Evolutionary conservation across 495 filamentous ascomycete species (phyloP).

Genomic region (Aspergillus ellipticus): DNA sequence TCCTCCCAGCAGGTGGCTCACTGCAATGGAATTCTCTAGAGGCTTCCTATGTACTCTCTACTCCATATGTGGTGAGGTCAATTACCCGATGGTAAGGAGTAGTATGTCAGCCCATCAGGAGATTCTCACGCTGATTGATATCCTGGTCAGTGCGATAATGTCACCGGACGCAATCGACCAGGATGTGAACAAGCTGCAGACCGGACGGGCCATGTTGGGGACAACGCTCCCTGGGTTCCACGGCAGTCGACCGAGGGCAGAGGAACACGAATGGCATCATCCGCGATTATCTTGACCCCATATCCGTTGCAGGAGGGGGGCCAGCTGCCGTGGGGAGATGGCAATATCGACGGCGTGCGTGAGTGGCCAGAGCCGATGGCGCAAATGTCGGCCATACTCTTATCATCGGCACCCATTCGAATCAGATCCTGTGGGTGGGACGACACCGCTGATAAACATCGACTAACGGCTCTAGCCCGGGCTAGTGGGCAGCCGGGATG

Average conservation of each 20-base stretch:
- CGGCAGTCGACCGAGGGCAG: too few relatives aligned
- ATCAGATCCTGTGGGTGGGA: background rate
- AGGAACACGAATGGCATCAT: slow-evolving; percentile 1
- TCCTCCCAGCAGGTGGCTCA: too few relatives aligned
- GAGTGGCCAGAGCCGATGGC: background rate
- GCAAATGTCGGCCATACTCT: background rate
- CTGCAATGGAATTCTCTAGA: too few relatives aligned
- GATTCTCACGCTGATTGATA: background rate
- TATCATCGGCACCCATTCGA: background rate
- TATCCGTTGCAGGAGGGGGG: background rate
- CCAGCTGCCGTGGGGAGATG: too few relatives aligned
- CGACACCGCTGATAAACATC: background rate
- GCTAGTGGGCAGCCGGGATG: background rate
- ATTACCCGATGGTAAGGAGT: too few relatives aligned
- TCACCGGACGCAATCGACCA: background rate
- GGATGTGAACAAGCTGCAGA: background rate
- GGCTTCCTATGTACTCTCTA: too few relatives aligned
- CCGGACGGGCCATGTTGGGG: too few relatives aligned
- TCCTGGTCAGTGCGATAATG: background rate
- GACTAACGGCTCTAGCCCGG: background rate
- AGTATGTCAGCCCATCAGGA: background rate
- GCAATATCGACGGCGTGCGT: background rate
- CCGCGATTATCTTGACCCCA: background rate
- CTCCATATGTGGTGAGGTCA: too few relatives aligned
- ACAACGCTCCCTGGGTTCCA: background rate